Conservation (phyloP, 768 basidiomycete species). For the Mycena kentingensis region DNA sequence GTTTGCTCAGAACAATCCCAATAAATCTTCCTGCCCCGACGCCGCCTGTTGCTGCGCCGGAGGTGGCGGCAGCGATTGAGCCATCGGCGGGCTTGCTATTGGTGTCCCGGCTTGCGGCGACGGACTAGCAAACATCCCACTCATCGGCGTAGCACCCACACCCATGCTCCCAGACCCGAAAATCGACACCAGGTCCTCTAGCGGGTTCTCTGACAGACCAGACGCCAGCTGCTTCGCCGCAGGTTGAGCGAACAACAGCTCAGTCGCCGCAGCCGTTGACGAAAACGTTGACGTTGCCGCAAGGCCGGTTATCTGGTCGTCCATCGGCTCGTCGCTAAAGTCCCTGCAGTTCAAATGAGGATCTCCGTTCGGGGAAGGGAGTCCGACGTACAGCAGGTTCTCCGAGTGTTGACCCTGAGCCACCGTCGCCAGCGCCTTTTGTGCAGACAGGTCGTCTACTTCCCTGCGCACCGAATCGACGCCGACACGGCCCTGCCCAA, state of each 20-base stretch:
- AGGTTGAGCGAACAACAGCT: constrained; percentile 67
- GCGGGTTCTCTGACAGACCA: constrained; percentile 83
- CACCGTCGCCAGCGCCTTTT: constrained; percentile 90
- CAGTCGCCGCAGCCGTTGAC: too few relatives aligned
- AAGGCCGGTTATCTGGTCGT: constrained; percentile 71
- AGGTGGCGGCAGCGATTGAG: constrained; percentile 5
- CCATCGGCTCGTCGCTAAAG: constrained; percentile 73
- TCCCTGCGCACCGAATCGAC: constrained; percentile 71
- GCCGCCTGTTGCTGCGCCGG: constrained; percentile 1
- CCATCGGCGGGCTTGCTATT: constrained; percentile 22
- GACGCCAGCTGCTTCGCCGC: constrained; percentile 74
- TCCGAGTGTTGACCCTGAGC: constrained; percentile 91
- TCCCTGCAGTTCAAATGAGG: constrained; percentile 45
- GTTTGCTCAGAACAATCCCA: constrained; percentile 11
- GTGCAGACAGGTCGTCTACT: constrained; percentile 72
- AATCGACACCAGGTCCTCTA: constrained; percentile 92
- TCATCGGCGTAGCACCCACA: constrained; percentile 18
- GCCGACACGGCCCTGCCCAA: constrained; percentile 87
- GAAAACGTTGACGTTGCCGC: constrained; percentile 79
- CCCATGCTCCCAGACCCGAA: constrained; percentile 62
- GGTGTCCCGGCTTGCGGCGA: constrained; percentile 14
- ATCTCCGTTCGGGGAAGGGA: neutral
- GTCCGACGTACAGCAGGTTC: constrained; percentile 67
- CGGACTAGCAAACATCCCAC: too few relatives aligned
- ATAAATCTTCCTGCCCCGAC: constrained; percentile 18